Base-by-base conservation (phyloP, 257 asterid genomes). In the Osmanthus fragrans region DNA sequence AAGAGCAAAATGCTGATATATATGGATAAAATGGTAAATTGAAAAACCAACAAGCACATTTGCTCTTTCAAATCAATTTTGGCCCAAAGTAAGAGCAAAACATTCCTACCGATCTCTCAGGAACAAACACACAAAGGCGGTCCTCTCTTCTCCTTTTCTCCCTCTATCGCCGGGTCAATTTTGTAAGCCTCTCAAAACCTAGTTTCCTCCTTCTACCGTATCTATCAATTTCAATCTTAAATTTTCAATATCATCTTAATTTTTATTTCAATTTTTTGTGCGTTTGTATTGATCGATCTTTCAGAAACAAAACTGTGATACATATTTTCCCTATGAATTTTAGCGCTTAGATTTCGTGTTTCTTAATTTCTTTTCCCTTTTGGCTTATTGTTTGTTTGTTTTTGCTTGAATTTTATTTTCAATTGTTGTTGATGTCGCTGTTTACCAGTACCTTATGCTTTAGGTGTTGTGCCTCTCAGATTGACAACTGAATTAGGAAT, bases 121-220 rank as follows among this genome's bases (percentile, higher is more conserved):
- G 76, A 73, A 58, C 51, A 42, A 11, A 11, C 18, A 3, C 4
- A 2, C 51, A 3, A 39, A 11, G 18, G 12, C 78, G 70, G 76
- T 36, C n/a, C 16, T 16, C 56, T 70, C 33, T 70, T 37, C 71
- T 54, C 73, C 30, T 10, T 73, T 79, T 33, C 76, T 39, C 79
- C 42, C 47, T 77, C 83, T 23, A 71, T 23, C 79, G 66, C 74
- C 76, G 73, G 72, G 76, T 72, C 82, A 60, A 58, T 30, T 64
- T 81, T 68, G 88, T 81, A 73, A 84, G 86, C 82, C 70, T 83
- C 76, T 76, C 83, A 70, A 86, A 85, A 86, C 86, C 88, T 85
- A 84, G 81, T 33, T 81, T 75, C 75, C 32, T 67, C 51, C 69
- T 63, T 75, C 80, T 49, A 27, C 73, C 71, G 27, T 49, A 15